These are phyloP conservation scores for Erysiphe neolycopersici DNA, from an alignment of 2,329 filamentous ascomycete species.

Conservation along the genomic window DNA sequence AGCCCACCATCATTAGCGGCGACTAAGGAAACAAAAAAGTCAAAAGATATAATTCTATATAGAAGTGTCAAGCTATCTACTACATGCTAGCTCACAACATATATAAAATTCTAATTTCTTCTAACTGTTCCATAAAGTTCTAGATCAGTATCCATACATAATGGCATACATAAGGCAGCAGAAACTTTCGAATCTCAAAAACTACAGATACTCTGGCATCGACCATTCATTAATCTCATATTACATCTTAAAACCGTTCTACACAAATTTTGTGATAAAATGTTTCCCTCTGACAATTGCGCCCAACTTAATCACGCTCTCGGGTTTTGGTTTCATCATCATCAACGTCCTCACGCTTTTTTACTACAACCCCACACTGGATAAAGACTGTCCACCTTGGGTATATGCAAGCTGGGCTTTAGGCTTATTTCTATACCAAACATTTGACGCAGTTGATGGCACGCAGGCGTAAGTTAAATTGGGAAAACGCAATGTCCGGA, in stretches of 20 bases:
- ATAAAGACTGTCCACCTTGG: constrained; percentile 83
- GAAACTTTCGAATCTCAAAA: constrained; percentile 61
- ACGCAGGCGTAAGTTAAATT: constrained; percentile 50
- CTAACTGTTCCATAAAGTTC: not conserved
- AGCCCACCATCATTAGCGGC: too few relatives aligned
- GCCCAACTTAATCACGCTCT: constrained; percentile 63
- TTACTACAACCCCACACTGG: constrained; percentile 86
- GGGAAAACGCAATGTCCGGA: not conserved
- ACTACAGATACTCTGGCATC: constrained; percentile 87
- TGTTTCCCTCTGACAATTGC: constrained; percentile 94
- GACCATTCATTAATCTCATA: constrained; percentile 75
- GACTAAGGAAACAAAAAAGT: too few relatives aligned
- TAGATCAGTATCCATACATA: constrained; percentile 5
- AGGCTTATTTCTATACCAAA: constrained; percentile 88
- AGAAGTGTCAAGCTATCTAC: too few relatives aligned
- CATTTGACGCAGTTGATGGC: constrained; percentile 91
- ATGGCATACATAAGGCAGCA: constrained; percentile 96
- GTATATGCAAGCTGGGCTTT: constrained; percentile 82
- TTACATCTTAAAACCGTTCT: constrained; percentile 94
- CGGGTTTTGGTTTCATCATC: constrained; percentile 73
- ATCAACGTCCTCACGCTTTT: constrained; percentile 73
- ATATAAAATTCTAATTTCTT: too few relatives aligned
- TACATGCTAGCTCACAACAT: too few relatives aligned
- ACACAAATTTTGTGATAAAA: constrained; percentile 79
- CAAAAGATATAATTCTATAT: too few relatives aligned